Conservation (phyloP, 257 asterid genomes). For the Solanum virginianum region DNA sequence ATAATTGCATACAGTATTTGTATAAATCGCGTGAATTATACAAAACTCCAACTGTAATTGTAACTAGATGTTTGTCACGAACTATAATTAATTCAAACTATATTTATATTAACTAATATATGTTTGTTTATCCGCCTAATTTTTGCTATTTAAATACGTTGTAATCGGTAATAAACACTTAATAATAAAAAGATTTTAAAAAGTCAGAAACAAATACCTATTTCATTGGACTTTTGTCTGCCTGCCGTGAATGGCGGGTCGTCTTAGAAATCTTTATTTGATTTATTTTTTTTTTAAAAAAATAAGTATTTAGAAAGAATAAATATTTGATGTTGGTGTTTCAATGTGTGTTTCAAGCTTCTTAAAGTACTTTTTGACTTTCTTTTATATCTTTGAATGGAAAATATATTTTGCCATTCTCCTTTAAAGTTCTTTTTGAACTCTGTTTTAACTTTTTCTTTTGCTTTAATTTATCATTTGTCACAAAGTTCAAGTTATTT, state of each 20-base stretch:
- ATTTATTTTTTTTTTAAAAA: not conserved
- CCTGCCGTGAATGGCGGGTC: constrained; percentile 1
- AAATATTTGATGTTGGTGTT: not conserved
- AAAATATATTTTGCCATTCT: not conserved
- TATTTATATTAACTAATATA: no score
- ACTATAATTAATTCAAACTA: no score
- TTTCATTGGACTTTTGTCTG: not conserved
- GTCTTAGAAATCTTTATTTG: not conserved
- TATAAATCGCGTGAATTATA: no score
- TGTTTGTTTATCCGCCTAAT: no score
- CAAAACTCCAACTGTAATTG: no score
- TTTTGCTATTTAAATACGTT: not conserved
- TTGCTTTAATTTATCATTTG: not conserved
- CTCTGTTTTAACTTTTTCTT: not conserved
- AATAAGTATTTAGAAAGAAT: not conserved
- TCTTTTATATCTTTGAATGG: not conserved
- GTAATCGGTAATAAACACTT: not conserved
- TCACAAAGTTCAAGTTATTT: not conserved
- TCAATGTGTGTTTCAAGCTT: not conserved
- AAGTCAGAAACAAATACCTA: not conserved
- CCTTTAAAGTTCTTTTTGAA: not conserved
- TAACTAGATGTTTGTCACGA: no score
- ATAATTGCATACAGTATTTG: no score
- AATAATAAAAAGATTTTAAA: not conserved
- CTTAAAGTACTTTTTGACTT: not conserved